A percentile compares a stretch with the other conserved stretches of the same genome.
These are phyloP conservation scores for Meyerozyma sp. DNA, from an alignment of 1,139 yeast species.

Conservation along the genomic window DNA sequence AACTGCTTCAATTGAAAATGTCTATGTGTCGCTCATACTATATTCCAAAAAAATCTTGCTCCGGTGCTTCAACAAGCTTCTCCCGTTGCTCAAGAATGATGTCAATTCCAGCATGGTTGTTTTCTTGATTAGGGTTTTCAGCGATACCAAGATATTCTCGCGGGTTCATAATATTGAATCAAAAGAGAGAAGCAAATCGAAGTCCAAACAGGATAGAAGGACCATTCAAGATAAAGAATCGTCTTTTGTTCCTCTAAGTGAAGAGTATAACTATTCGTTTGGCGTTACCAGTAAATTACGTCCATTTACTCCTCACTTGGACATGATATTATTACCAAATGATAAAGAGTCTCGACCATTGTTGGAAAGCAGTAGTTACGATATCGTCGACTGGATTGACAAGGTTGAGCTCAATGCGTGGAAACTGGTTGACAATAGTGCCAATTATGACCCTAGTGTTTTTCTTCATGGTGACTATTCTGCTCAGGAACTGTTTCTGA, in stretches of 20 bases:
- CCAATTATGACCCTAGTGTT: constrained; percentile 32
- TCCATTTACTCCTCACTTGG: constrained; percentile 15
- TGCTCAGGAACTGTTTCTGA: constrained; percentile 17
- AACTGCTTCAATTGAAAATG: constrained; percentile 21
- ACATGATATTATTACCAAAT: constrained; percentile 20
- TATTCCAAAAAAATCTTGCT: constrained; percentile 41
- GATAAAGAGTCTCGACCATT: constrained; percentile 2
- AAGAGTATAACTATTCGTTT: constrained; percentile 32
- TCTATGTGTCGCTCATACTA: constrained; percentile 25
- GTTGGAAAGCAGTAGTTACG: neutral
- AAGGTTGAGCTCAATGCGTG: constrained; percentile 22
- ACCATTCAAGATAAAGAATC: constrained; percentile 18
- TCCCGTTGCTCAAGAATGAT: constrained; percentile 34
- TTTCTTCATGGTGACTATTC: constrained; percentile 26
- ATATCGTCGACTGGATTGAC: constrained; percentile 25
- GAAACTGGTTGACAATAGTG: constrained; percentile 22
- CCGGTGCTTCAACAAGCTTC: constrained; percentile 33
- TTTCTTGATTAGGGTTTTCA: constrained; percentile 34
- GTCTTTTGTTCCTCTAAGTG: constrained; percentile 18
- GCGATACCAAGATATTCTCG: constrained; percentile 33
- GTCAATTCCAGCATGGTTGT: constrained; percentile 40
- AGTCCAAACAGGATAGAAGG: constrained; percentile 10
- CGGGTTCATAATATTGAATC: constrained; percentile 14
- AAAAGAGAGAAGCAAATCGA: constrained; percentile 20
- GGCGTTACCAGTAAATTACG: constrained; percentile 36